These are phyloP conservation scores for Paspalum vaginatum DNA, from an alignment of 176 grass and related monocot species.

Conservation along the genomic window DNA sequence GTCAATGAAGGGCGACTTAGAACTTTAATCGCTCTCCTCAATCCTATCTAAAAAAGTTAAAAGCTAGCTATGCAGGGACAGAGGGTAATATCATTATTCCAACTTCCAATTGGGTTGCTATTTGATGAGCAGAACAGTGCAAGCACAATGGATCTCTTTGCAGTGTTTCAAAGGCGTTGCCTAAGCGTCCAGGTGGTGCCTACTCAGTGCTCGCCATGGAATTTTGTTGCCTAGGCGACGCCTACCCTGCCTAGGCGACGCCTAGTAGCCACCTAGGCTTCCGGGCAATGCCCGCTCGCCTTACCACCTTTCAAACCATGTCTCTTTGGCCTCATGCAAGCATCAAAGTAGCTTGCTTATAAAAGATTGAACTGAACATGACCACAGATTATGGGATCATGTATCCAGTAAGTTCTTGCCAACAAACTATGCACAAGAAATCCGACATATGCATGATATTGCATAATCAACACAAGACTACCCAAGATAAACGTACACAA, in stretches of 20 bases:
- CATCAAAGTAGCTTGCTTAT: conserved; percentile 29
- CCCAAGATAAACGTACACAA: conserved; percentile 18
- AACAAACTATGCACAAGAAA: background rate
- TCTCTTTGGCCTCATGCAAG: background rate
- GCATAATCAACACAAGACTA: background rate
- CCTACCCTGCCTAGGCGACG: no score
- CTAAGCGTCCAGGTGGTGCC: no score
- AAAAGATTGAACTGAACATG: conserved; percentile 19
- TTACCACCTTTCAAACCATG: no score
- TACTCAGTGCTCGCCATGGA: no score
- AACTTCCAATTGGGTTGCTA: background rate
- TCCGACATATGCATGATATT: background rate
- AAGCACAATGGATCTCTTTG: background rate
- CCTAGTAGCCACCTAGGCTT: no score
- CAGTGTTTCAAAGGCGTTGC: no score
- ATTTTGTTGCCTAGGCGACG: no score
- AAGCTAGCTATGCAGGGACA: no score
- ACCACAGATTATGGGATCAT: conserved; percentile 21
- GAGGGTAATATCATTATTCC: conserved; percentile 1
- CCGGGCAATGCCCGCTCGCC: no score
- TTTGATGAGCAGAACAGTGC: background rate
- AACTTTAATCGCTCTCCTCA: no score
- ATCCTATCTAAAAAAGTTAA: no score
- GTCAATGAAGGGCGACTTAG: no score
- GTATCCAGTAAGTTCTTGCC: background rate